Percentiles rank a stretch among this genome's conserved stretches.
Evolutionary conservation across 257 asterid genomes (phyloP).

Genomic region (Coffea canephora): DNA sequence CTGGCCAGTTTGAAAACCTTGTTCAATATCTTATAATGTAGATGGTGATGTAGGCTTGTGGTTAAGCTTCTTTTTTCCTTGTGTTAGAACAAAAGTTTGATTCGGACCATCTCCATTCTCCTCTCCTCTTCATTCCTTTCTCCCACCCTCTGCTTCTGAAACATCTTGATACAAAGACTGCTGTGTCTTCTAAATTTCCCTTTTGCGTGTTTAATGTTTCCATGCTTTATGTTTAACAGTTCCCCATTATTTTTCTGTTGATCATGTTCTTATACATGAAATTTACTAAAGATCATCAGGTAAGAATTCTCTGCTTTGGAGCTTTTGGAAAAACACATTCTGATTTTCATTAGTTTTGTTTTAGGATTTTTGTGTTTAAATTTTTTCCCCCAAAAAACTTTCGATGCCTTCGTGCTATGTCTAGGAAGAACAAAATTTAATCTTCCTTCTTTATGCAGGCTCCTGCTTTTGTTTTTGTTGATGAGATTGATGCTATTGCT

Average conservation of each 20-base stretch:
- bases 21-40: background rate
- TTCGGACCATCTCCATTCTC: background rate
- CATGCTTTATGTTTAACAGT: background rate
- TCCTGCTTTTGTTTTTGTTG: conserved; percentile 92
- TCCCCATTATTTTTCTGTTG: background rate
- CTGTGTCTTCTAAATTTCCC: background rate
- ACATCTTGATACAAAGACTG: background rate
- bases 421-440: conserved; percentile 19
- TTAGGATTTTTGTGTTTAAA: background rate
- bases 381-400: background rate
- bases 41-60: background rate
- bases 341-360: background rate
- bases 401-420: background rate
- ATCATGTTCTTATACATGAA: background rate
- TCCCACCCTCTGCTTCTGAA: background rate
- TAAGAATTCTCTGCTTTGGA: conserved; percentile 1
- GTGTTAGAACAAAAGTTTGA: background rate
- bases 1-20: conserved; percentile 8
- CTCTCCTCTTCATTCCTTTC: background rate
- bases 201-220: background rate
- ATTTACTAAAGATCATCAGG: background rate
- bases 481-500: conserved; percentile 99
- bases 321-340: background rate
- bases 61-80: background rate
- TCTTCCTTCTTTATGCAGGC: conserved; percentile 57